phyloP scores from a whole-genome alignment of 345 rosid genomes.

The Eucalyptus victrix region DNA sequence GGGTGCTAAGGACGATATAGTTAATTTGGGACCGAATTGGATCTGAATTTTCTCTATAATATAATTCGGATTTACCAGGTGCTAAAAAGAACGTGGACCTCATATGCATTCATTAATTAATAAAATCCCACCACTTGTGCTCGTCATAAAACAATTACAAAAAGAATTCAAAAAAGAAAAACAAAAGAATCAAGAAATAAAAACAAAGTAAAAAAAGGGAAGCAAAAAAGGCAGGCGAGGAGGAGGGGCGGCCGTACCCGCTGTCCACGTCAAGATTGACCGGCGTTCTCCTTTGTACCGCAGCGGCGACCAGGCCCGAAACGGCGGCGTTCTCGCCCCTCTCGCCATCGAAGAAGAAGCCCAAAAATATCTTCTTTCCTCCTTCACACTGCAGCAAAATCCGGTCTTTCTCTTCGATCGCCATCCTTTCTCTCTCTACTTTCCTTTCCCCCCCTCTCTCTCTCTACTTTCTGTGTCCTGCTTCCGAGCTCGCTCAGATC shows the following conservation, averaged over 20 bases:
- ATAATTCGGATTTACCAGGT: not conserved
- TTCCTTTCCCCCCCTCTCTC: no score
- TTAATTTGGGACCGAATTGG: not conserved
- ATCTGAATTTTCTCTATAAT: accelerated
- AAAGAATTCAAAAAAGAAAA: no score
- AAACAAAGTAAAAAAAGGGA: not conserved
- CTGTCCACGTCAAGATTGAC: not conserved
- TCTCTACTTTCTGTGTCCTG: no score
- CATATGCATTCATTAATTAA: no score
- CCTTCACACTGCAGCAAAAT: not conserved
- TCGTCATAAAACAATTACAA: not conserved
- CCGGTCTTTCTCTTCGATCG: no score
- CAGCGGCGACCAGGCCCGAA: not conserved
- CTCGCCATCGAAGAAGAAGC: not conserved
- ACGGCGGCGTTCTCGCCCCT: not conserved
- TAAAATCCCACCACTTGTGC: not conserved
- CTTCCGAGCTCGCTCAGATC: not conserved
- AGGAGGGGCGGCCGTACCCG: not conserved
- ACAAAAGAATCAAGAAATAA: no score
- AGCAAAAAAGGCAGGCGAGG: not conserved
- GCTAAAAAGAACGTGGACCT: not conserved
- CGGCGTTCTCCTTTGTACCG: not conserved
- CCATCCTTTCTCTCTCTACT: no score
- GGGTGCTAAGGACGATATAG: accelerated
- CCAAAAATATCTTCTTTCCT: not conserved